Base-by-base conservation (phyloP, 345 rosid species). In the Melaleuca quinquenervia region DNA sequence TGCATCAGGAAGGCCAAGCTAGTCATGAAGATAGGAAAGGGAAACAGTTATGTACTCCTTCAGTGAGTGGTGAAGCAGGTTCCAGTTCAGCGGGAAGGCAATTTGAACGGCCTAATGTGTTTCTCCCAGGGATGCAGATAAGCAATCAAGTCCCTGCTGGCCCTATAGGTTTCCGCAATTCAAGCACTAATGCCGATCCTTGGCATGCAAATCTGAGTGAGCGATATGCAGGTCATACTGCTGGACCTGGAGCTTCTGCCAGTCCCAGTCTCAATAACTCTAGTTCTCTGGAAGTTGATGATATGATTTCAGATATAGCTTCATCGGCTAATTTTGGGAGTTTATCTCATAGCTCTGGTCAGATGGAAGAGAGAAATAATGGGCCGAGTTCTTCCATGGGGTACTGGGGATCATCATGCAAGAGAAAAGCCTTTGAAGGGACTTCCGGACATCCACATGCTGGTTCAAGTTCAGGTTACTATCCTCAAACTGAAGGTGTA, bases 381-480 rank as follows among this genome's bases (percentile, higher is more conserved):
- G 94, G 95, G 83, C 88, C 94, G 6, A 90, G 92, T 76, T 90
- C 96, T 82, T 89, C 98, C 51, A 82, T 93, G 83, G 94, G 93
- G 82, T 87, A 90, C 88, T 94, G 97, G 97, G 95, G 96, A 83
- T 88, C 88, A 80, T 95, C 99, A 51, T 93, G 98, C 96, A 95
- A 96, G 90, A 93, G 99, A 92, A 96, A 91, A 91, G 94, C 97
- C 82, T 93, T 94, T 87, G 98, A 96, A 89, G 98, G 97, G 87
- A 88, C 93, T 60, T 92, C 98, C 52, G 92, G 93, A 87, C 94
- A 87, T 78, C 90, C 94, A 64, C 92, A 89, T 87, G 86, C 92
- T 27, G 90, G 90, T 58, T 94, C 90, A 87, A 92, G 93, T 86
- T 92, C 96, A 64, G 89, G 93, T 88, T 87, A 88, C 86, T 82